A percentile compares a stretch with the other conserved stretches of the same genome.
phyloP scores from a whole-genome alignment of 345 rosid species.

The Microthlaspi erraticum region DNA sequence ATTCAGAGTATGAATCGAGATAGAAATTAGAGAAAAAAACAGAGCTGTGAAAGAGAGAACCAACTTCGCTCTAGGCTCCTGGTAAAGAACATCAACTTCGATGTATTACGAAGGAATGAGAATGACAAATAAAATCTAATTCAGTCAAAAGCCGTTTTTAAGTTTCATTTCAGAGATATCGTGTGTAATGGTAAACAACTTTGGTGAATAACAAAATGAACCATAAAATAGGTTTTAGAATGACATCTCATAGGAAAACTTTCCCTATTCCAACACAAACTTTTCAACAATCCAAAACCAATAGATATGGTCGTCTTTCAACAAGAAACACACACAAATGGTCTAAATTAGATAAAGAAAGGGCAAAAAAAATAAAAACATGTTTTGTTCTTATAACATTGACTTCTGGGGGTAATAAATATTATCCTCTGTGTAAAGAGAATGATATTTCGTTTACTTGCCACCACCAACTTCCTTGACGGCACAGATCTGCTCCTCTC shows the following conservation, averaged over 20 bases:
- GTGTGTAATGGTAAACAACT: no score
- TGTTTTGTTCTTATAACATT: conserved; percentile 28
- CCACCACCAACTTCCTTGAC: conserved; percentile 74
- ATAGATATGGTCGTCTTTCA: conserved; percentile 36
- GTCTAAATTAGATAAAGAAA: conserved; percentile 35
- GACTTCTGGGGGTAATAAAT: conserved; percentile 30
- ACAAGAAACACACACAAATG: conserved; percentile 32
- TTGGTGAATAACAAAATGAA: not conserved
- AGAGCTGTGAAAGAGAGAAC: no score
- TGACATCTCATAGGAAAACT: conserved; percentile 22
- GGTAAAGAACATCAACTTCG: no score
- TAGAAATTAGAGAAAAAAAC: no score
- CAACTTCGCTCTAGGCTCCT: no score
- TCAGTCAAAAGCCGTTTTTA: no score
- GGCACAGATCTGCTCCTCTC: conserved; percentile 90
- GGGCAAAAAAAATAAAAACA: conserved; percentile 20
- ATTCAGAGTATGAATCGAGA: no score
- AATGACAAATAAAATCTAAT: no score
- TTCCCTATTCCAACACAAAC: conserved; percentile 34
- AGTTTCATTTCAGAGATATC: no score
- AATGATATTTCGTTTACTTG: conserved; percentile 47
- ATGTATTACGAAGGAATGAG: no score
- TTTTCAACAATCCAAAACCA: conserved; percentile 44
- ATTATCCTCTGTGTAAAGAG: conserved; percentile 29
- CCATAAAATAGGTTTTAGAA: not conserved